Evolutionary conservation across 2,329 filamentous ascomycete genomes (phyloP), one percentile per base, ranked within the genome.

Genomic region (Venturia pyrina): DNA sequence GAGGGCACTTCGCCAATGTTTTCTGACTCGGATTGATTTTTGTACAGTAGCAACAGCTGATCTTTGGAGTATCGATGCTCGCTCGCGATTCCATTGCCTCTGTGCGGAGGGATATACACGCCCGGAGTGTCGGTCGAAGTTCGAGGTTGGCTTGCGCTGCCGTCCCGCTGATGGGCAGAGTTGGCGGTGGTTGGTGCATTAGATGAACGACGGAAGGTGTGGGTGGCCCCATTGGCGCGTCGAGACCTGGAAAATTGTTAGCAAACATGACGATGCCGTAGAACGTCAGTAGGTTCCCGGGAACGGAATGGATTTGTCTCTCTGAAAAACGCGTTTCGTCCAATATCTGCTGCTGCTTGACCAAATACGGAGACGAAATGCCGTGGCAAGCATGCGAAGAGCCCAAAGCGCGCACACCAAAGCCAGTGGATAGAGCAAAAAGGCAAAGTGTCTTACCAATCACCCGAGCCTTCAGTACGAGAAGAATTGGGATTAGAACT

Each of bases 11-110:
- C 83, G 64, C 81, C 82, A 68, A 84, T 80, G 65, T 76, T 77
- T 59, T 82, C 80, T 53, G 80, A 79, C 70, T 83, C 80, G 68
- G 79, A 78, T 71, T 87, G 83, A 66, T 77, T 76, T 70, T 83
- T 85, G 76, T 86, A 93, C 69, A 96, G 84, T 66, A 87, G 85
- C 66, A 96, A 80, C 68, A 97, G 80, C 69, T 96, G 86, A 2
- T 93, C 90, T 75, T 88, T 90, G 69, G 86, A 86, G 77, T 96
- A 96, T 70, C 89, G 87, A 67, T 81, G 79, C 62, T 85, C 82
- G 40, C 43, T 64, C 65, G 79, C 77, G 53, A 85, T 78, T 67
- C 83, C 83, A 70, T 85, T 87, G 70, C 85, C 83, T 67, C 77
- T 83, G 74, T 88, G 87, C 71, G 83, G 85, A 72, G 83, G 86